Evolutionary conservation across 805 yeast genomes (phyloP), one percentile per base, ranked within the genome.

Genomic region (Saccharomycopsis babjevae): DNA sequence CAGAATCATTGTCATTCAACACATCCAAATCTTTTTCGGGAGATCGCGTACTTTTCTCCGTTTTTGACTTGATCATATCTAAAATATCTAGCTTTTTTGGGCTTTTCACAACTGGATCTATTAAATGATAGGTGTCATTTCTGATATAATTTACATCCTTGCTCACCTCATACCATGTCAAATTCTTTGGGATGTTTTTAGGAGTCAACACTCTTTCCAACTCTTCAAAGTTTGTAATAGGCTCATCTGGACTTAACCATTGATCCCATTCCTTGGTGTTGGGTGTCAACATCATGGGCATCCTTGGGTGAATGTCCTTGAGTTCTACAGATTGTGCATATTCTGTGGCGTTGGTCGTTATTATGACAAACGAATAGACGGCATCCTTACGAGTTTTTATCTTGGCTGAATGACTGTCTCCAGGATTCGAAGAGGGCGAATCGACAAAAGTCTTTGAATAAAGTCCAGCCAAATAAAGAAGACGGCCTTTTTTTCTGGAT

Each of bases 281-380:
- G 0, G 89, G 88, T 34, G 75, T 77, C 5, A 90, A 60, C 15
- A 89, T 78, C 1, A 87, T 75, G 0, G 97, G 97, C 83, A 89
- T 89, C 30, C 97, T 76, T 0, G 74, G 71, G 69, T 92, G 97
- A 2, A 92, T 71, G 88, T 90, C 85, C 52, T 74, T 71, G 64
- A 91, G 64, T 55, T 80, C 80, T 8, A 32, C 5, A 46, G 52
- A 46, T 46, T 46, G 52, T 13, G 52, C 30, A 25, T 46, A 46
- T 43, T 77, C 71, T 0, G 85, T 80, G 0, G 96, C 93, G 0
- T 82, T 80, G 0, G 88, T 86, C 0, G 97, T 92, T 1, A 89
- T 77, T 0, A 92, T 82, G 0, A 96, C 83, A 66, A 79, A 90
- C 0, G 86, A 79, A 50, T 76, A 72, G 32, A 76, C 67, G 4